phyloP scores from a whole-genome alignment of 2,329 filamentous ascomycete species.

The Diaporthe citriasiana region DNA sequence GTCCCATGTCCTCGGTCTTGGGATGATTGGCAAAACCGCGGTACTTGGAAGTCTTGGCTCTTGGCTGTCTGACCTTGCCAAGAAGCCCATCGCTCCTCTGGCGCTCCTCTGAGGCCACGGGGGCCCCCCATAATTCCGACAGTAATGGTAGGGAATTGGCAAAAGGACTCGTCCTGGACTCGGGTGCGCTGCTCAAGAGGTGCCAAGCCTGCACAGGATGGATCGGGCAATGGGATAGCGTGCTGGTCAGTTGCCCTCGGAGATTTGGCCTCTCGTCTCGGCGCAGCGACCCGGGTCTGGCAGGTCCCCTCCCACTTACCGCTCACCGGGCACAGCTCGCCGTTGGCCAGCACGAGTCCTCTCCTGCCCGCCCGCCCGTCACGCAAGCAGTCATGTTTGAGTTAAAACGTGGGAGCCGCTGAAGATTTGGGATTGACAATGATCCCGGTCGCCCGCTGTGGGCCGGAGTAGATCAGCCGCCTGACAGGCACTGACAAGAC shows the following conservation, averaged over 20 bases:
- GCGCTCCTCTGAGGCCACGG: conserved; percentile 16
- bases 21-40: conserved; percentile 16
- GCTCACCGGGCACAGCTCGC: conserved; percentile 10
- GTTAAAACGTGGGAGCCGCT: conserved; percentile 4
- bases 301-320: conserved; percentile 10
- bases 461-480: conserved; percentile 25
- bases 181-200: neutral
- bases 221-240: conserved; percentile 26
- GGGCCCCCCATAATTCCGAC: conserved; percentile 27
- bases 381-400: conserved; percentile 11
- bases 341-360: neutral
- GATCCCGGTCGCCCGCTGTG: conserved; percentile 19
- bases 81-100: conserved; percentile 34
- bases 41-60: conserved; percentile 35
- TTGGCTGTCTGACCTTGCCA: conserved; percentile 39
- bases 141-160: conserved; percentile 25
- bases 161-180: neutral
- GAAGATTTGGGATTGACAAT: conserved; percentile 12
- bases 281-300: conserved; percentile 13
- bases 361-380: neutral
- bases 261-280: conserved; percentile 22
- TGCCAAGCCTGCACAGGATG: conserved; percentile 28
- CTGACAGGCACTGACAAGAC: conserved; percentile 17
- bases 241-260: conserved; percentile 31
- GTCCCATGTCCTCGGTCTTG: neutral